Evolutionary conservation across 306 rosid genomes (phyloP).

Genomic region (Fragaria vesca): DNA sequence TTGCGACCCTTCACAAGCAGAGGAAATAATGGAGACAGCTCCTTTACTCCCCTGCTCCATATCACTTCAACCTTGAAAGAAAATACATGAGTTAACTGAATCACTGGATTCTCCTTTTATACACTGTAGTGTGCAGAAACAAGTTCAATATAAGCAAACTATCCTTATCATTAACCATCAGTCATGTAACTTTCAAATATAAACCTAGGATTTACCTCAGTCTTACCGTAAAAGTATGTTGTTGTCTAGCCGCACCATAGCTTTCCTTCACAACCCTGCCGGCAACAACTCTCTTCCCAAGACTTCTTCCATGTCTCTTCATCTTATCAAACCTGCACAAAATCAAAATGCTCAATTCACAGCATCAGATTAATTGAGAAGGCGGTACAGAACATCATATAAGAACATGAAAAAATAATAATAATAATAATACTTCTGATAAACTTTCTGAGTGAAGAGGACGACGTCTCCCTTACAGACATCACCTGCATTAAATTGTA

Average conservation of each 20-base stretch:
- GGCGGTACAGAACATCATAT: slow-evolving; percentile 15
- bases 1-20: slow-evolving; percentile 84
- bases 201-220: neutral
- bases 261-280: slow-evolving; percentile 82
- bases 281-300: slow-evolving; percentile 67
- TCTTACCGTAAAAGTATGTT: slow-evolving; percentile 83
- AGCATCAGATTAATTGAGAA: slow-evolving; percentile 6
- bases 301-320: slow-evolving; percentile 50
- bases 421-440: slow-evolving; percentile 44
- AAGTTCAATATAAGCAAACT: neutral
- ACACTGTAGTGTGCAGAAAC: neutral
- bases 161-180: neutral
- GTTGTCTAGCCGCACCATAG: slow-evolving; percentile 79
- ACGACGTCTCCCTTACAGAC: slow-evolving; percentile 81
- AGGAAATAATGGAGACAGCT: slow-evolving; percentile 56
- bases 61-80: slow-evolving; percentile 68
- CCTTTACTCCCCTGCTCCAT: slow-evolving; percentile 67
- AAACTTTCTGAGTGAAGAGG: slow-evolving; percentile 69
- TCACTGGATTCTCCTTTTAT: neutral
- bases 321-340: slow-evolving; percentile 60
- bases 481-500: slow-evolving; percentile 53
- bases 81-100: slow-evolving; percentile 13
- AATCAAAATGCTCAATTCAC: slow-evolving; percentile 13
- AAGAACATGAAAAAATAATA: slow-evolving; percentile 15
- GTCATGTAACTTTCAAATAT: neutral